Conservation (phyloP, 257 asterid species). For the Primulina eburnea region DNA sequence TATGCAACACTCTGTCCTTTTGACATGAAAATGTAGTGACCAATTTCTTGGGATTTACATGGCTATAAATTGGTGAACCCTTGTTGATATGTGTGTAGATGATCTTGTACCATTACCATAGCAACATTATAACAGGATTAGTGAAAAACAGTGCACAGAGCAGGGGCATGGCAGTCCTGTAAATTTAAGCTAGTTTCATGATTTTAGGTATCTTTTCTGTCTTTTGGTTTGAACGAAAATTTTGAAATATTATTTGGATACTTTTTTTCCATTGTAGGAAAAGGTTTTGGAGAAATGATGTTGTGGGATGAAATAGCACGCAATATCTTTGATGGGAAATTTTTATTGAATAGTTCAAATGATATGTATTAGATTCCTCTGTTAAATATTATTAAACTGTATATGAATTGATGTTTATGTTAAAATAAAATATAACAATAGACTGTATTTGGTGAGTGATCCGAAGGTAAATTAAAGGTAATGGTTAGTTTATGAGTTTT, state of each 20-base stretch:
- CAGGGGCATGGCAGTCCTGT: neutral
- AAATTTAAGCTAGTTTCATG: neutral
- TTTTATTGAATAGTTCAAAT: neutral
- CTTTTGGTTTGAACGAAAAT: conserved; percentile 3
- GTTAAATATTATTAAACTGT: neutral
- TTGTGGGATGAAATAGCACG: neutral
- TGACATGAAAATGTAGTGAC: conserved; percentile 6
- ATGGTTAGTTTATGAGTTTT: too few species aligned
- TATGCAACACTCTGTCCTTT: neutral
- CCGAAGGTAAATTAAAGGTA: too few species aligned
- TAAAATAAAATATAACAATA: neutral
- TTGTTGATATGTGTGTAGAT: neutral
- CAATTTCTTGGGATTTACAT: conserved; percentile 14
- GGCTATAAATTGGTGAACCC: conserved; percentile 5
- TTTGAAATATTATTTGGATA: neutral
- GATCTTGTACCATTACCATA: conserved; percentile 3
- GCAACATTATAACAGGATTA: conserved; percentile 5
- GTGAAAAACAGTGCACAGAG: neutral
- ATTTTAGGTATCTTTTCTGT: conserved; percentile 9
- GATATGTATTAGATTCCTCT: neutral
- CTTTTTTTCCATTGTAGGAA: neutral
- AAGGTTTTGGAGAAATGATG: neutral
- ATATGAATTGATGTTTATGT: neutral
- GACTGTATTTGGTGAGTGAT: too few species aligned
- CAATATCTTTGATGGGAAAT: conserved; percentile 11